These are phyloP conservation scores for Ormosia emarginata DNA, from an alignment of 306 rosid species.

Conservation along the genomic window DNA sequence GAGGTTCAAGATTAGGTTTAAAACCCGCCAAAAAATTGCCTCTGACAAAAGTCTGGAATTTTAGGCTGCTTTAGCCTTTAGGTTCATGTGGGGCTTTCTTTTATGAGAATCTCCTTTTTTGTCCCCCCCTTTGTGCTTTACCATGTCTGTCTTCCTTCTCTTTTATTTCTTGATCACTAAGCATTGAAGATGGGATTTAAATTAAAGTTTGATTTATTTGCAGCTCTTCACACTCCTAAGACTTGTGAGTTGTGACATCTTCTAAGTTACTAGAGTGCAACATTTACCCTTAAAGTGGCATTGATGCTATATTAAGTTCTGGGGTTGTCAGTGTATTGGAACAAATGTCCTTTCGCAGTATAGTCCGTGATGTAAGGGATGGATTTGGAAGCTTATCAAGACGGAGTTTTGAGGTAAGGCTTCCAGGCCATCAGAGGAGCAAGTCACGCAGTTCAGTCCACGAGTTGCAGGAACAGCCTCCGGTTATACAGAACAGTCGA, in stretches of 20 bases:
- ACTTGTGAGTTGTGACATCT: slow-evolving; percentile 16
- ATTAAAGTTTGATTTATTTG: slow-evolving; percentile 43
- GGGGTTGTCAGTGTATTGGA: slow-evolving; percentile 29
- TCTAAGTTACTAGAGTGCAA: slow-evolving; percentile 20
- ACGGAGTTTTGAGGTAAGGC: slow-evolving; percentile 83
- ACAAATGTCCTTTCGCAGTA: slow-evolving; percentile 90
- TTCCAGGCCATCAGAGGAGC: slow-evolving; percentile 73
- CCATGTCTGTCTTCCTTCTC: slow-evolving; percentile 46
- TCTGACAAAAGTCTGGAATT: slow-evolving; percentile 58
- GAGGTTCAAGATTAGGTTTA: slow-evolving; percentile 22
- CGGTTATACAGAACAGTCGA: slow-evolving; percentile 65
- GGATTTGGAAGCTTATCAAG: slow-evolving; percentile 91
- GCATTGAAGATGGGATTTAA: slow-evolving; percentile 39
- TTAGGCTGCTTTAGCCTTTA: slow-evolving; percentile 67
- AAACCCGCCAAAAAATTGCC: slow-evolving; percentile 43
- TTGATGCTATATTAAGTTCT: slow-evolving; percentile 29
- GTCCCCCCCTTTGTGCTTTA: slow-evolving; percentile 54
- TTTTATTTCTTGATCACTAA: slow-evolving; percentile 50
- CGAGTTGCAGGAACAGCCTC: slow-evolving; percentile 62
- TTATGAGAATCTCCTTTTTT: slow-evolving; percentile 58
- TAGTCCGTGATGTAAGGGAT: slow-evolving; percentile 94
- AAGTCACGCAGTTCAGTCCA: slow-evolving; percentile 79
- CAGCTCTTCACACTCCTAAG: slow-evolving; percentile 36
- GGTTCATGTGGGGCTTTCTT: slow-evolving; percentile 56
- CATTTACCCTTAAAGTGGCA: not conserved